These are phyloP conservation scores for Aquilaria agallochum DNA, from an alignment of 441 rosid species.

Conservation along the genomic window DNA sequence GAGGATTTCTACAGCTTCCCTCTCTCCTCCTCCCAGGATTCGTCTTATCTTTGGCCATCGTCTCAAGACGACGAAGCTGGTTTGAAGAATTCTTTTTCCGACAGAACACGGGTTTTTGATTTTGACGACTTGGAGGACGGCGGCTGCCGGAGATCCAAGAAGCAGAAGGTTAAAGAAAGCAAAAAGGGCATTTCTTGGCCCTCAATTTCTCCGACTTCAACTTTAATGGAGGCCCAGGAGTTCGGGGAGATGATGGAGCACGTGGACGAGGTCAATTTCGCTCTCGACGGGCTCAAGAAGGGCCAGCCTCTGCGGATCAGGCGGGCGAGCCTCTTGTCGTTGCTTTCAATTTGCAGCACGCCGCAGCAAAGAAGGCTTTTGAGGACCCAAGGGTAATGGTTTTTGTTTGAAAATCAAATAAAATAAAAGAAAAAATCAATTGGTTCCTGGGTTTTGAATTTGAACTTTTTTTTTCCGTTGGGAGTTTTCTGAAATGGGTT, in stretches of 20 bases:
- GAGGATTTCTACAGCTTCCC: constrained; percentile 53
- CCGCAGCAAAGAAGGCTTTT: constrained; percentile 71
- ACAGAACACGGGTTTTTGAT: constrained; percentile 13
- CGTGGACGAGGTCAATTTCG: constrained; percentile 94
- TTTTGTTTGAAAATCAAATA: too few species aligned
- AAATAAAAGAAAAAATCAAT: neutral
- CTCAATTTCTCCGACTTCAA: constrained; percentile 42
- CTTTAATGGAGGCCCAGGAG: constrained; percentile 97
- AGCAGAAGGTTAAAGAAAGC: constrained; percentile 28
- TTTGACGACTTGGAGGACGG: constrained; percentile 27
- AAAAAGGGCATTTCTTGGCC: constrained; percentile 23
- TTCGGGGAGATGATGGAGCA: constrained; percentile 98
- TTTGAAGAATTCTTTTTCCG: constrained; percentile 22
- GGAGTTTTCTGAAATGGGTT: neutral
- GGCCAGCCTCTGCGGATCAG: constrained; percentile 81
- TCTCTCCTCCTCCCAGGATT: constrained; percentile 69
- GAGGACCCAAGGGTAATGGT: constrained; percentile 58
- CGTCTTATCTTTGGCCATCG: constrained; percentile 55
- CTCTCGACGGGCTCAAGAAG: constrained; percentile 82
- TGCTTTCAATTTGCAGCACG: constrained; percentile 74
- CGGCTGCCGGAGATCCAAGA: constrained; percentile 33
- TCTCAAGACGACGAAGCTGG: constrained; percentile 27
- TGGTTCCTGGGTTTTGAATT: constrained; percentile 12
- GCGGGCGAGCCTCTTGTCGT: constrained; percentile 76
- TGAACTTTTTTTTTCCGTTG: neutral